These are phyloP conservation scores for Tricholoma saponaceum DNA, from an alignment of 768 basidiomycete genomes.

Conservation along the genomic window DNA sequence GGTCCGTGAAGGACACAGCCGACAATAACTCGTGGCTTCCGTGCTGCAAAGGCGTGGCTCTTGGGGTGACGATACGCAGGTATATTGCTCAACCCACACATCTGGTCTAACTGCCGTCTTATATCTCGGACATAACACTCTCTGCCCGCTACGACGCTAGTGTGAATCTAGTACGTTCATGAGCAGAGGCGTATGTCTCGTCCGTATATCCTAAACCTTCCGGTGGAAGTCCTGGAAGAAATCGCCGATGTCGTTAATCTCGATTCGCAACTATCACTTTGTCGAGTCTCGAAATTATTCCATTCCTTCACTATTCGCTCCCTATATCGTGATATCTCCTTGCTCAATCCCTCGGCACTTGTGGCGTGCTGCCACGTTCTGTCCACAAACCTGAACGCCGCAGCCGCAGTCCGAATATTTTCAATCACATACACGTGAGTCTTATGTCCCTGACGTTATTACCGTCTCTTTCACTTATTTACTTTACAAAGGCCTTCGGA, in stretches of 20 bases:
- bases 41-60: constrained; percentile 9
- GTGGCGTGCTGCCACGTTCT: constrained; percentile 32
- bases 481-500: constrained; percentile 14
- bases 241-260: constrained; percentile 26
- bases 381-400: constrained; percentile 19
- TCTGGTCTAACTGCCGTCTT: background rate
- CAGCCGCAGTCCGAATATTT: constrained; percentile 26
- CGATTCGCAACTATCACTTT: constrained; percentile 26
- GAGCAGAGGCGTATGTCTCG: constrained; percentile 7
- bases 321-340: constrained; percentile 29
- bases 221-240: constrained; percentile 31
- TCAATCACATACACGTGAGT: constrained; percentile 32
- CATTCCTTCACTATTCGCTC: constrained; percentile 26
- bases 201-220: constrained; percentile 20
- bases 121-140: background rate
- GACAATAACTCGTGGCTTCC: constrained; percentile 15
- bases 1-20: constrained; percentile 6
- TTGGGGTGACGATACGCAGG: background rate
- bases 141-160: background rate
- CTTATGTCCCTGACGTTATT: background rate
- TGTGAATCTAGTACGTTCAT: background rate
- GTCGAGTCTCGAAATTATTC: constrained; percentile 29
- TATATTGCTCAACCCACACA: background rate
- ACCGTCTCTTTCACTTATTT: background rate
- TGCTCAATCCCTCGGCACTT: constrained; percentile 23